phyloP scores from a whole-genome alignment of 768 basidiomycete genomes.

The Daedaleopsis sinensis region DNA sequence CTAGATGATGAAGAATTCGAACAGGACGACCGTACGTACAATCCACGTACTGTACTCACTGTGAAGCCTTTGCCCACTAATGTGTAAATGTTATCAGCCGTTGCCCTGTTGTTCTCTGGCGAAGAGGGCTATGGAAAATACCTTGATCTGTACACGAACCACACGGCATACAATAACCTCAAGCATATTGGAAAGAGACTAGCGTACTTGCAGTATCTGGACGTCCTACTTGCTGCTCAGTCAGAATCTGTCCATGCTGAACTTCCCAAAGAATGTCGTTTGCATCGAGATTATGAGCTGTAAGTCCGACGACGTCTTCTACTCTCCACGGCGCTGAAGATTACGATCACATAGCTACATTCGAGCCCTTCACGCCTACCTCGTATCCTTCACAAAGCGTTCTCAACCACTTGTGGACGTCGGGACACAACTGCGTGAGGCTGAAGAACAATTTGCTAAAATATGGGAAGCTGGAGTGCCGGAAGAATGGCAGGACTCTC shows the following conservation, averaged over 20 bases:
- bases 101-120: conserved; percentile 89
- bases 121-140: conserved; percentile 96
- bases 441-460: conserved; percentile 69
- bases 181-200: conserved; percentile 82
- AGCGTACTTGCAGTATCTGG: conserved; percentile 93
- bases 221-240: conserved; percentile 73
- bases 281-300: conserved; percentile 79
- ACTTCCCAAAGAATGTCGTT: conserved; percentile 65
- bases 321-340: background rate
- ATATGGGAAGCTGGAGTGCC: conserved; percentile 83
- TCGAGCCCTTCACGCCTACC: conserved; percentile 76
- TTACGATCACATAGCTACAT: conserved; percentile 66
- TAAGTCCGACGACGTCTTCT: conserved; percentile 39
- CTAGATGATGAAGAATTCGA: conserved; percentile 75
- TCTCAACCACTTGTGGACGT: conserved; percentile 84
- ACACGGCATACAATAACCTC: conserved; percentile 88
- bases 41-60: background rate
- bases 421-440: conserved; percentile 64
- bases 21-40: conserved; percentile 82
- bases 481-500: conserved; percentile 69
- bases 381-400: conserved; percentile 84
- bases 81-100: conserved; percentile 46
- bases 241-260: conserved; percentile 65
- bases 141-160: conserved; percentile 88
- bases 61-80: background rate